Percentiles rank a stretch among this genome's conserved stretches.
These are phyloP conservation scores for Myxozyma mucilagina DNA, from an alignment of 805 yeast genomes.

Conservation along the genomic window DNA sequence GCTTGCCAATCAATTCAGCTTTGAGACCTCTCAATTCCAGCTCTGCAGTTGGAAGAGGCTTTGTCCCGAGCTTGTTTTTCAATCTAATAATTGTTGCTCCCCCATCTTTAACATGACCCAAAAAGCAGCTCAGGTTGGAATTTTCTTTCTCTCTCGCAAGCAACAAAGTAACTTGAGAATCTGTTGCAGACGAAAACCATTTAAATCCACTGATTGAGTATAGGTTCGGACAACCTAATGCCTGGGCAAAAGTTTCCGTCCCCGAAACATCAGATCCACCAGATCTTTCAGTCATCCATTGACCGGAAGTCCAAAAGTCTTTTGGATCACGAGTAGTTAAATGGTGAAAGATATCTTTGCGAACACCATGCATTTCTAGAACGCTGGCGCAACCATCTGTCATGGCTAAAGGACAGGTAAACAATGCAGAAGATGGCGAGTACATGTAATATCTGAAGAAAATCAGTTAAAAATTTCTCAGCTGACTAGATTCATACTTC, in stretches of 20 bases:
- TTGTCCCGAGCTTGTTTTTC: slow-evolving; percentile 39
- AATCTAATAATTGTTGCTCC: slow-evolving; percentile 36
- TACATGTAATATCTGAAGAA: slow-evolving; percentile 32
- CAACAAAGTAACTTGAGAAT: slow-evolving; percentile 37
- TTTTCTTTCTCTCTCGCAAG: slow-evolving; percentile 36
- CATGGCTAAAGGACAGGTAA: slow-evolving; percentile 41
- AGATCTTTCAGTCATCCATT: slow-evolving; percentile 41
- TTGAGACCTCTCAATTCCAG: slow-evolving; percentile 35
- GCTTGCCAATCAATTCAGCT: slow-evolving; percentile 27
- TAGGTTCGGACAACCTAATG: neutral
- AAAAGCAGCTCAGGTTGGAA: slow-evolving; percentile 36
- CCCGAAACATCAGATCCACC: slow-evolving; percentile 40
- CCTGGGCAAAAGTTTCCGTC: slow-evolving; percentile 37
- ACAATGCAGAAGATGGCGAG: slow-evolving; percentile 39
- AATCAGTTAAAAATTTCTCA: neutral
- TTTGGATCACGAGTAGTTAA: slow-evolving; percentile 36
- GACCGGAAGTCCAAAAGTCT: slow-evolving; percentile 40
- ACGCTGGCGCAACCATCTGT: slow-evolving; percentile 41
- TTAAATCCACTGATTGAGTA: slow-evolving; percentile 37
- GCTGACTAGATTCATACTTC: slow-evolving; percentile 4
- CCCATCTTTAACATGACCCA: slow-evolving; percentile 36
- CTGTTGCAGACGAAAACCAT: slow-evolving; percentile 41
- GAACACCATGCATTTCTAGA: slow-evolving; percentile 29
- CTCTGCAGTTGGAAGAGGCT: slow-evolving; percentile 40
- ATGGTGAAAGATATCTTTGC: slow-evolving; percentile 27